Percentiles rank a stretch among this genome's conserved stretches.
These are phyloP conservation scores for Centrapalus pauciflorus DNA, from an alignment of 129 eudicot genomes.

Conservation along the genomic window DNA sequence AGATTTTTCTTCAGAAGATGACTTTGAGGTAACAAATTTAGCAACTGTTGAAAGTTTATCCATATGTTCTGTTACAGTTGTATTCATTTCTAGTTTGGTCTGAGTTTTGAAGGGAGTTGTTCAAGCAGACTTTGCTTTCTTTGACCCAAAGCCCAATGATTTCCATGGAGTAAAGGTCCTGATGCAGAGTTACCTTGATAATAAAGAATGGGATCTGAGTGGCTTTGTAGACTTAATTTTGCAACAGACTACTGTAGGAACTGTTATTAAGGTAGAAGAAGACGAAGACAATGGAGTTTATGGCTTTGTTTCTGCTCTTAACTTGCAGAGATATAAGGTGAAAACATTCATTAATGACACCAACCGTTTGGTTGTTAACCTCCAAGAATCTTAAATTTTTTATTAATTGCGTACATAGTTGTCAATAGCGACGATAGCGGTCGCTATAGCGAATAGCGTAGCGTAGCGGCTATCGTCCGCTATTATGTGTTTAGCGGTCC, in stretches of 20 bases:
- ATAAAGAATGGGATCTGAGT: slow-evolving; percentile 75
- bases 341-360: not conserved
- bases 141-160: slow-evolving; percentile 86
- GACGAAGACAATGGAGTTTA: slow-evolving; percentile 56
- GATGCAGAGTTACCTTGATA: slow-evolving; percentile 64
- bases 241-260: slow-evolving; percentile 63
- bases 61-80: not conserved
- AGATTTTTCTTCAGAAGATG: slow-evolving; percentile 36
- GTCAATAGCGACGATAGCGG: no score
- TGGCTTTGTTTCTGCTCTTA: slow-evolving; percentile 65
- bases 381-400: not conserved
- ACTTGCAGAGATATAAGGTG: slow-evolving; percentile 79
- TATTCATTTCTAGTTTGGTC: not conserved
- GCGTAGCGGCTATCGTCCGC: no score
- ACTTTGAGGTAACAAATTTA: slow-evolving; percentile 38
- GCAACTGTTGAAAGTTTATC: not conserved
- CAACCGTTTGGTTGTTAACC: not conserved
- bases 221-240: slow-evolving; percentile 80
- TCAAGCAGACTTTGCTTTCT: slow-evolving; percentile 98
- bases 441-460: no score
- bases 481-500: no score
- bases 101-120: slow-evolving; percentile 56
- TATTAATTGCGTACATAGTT: not conserved
- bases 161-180: slow-evolving; percentile 87
- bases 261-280: slow-evolving; percentile 70